Conservation (phyloP, 345 rosid species). For the Brassica juncea region DNA sequence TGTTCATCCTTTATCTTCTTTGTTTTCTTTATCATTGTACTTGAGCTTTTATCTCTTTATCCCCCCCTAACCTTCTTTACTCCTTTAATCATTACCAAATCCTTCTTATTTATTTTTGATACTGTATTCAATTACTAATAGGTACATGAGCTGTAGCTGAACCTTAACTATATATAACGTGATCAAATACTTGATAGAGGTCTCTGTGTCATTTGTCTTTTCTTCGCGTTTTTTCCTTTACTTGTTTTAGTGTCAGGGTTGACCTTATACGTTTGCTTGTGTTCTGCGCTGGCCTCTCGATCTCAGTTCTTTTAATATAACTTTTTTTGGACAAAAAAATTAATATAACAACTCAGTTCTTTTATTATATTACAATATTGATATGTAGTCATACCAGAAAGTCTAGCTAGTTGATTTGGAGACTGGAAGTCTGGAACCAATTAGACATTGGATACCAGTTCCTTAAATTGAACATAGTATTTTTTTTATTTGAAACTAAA, state of each 20-base stretch:
- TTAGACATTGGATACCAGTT: conserved; percentile 28
- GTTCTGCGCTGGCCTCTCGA: conserved; percentile 18
- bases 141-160: conserved; percentile 2
- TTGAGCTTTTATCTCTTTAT: conserved; percentile 34
- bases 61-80: background rate
- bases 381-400: background rate
- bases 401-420: conserved; percentile 26
- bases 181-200: background rate
- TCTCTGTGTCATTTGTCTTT: conserved; percentile 2
- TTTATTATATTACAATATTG: conserved; percentile 2
- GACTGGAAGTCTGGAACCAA: background rate
- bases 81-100: conserved; percentile 36
- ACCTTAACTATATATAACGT: background rate
- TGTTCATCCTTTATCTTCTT: conserved; percentile 29
- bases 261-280: conserved; percentile 25
- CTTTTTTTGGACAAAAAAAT: too few species aligned
- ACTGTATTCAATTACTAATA: conserved; percentile 9
- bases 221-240: background rate
- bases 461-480: background rate
- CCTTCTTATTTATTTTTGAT: background rate
- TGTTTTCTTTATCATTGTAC: conserved; percentile 39
- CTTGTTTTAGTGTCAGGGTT: conserved; percentile 20
- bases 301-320: conserved; percentile 16
- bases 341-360: background rate
- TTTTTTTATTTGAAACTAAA: background rate